Base-by-base conservation (phyloP, 331 rosid genomes). In the Telfairia occidentalis region DNA sequence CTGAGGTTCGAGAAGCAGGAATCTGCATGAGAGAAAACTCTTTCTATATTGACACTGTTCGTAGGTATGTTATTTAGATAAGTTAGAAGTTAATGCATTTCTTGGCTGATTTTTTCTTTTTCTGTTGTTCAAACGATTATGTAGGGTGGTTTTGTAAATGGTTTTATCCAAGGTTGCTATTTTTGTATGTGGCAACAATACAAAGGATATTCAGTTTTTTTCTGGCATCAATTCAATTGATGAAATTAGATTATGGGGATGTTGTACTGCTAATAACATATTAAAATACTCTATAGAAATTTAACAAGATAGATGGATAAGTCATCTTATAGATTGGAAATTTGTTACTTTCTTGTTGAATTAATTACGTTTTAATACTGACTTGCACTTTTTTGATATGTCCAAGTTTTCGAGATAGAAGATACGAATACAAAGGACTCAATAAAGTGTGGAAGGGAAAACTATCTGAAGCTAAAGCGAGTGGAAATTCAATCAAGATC, bases 21-120 rank as follows among this genome's bases (percentile, higher is more conserved):
- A 88, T 94, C 77, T 94, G 98, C 90, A 94, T 94, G 98, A 93
- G 96, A 74, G 98, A 94, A 84, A 94, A 94, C 87, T 88, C 98
- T 80, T 94, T 94, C 83, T 94, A 94, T 85, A 92, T 91, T 84
- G 97, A 94, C 83, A 91, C 98, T 79, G 97, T 94, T 78, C 96
- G 98, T 75, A 94, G 98, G 98, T 91, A 88, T 75, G 84, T 18
- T 24, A 77, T 77, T 80, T 76, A 74, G 81, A 78, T 76, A 19
- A 73, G 3, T 19, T 35, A 9, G 66, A 10, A 7, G 37, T 15
- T 37, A 16, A 28, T 58, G 9, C 66, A 43, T 59, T 45, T 43
- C 57, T 45, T 28, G 3, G 57, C 38, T 26, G 15, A 7, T 2
- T 4, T 69, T 28, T 15, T 13, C 49, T 42, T 16, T 23, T 40